These are phyloP conservation scores for Russula lepida DNA, from an alignment of 768 basidiomycete species.

Conservation along the genomic window DNA sequence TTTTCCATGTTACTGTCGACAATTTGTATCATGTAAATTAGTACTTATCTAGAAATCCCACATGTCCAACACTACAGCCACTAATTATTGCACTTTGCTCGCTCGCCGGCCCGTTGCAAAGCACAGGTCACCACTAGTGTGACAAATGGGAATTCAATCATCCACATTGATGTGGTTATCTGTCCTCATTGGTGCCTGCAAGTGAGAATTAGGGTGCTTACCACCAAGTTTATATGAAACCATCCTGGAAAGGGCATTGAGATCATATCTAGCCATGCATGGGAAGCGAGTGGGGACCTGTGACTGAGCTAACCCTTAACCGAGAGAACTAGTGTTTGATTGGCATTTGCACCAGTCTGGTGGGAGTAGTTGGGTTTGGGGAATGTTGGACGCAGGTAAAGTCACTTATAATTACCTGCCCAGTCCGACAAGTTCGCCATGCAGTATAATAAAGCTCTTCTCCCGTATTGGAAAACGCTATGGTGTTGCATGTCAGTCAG, in stretches of 20 bases:
- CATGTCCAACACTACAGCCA: too few species aligned
- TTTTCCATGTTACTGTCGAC: too few species aligned
- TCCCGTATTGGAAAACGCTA: background rate
- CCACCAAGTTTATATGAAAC: background rate
- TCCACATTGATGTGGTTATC: constrained; percentile 4
- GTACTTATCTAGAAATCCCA: too few species aligned
- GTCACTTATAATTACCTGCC: too few species aligned
- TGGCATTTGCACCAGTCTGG: background rate
- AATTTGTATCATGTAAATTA: too few species aligned
- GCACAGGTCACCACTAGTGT: too few species aligned
- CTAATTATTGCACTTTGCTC: too few species aligned
- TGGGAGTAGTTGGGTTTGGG: too few species aligned
- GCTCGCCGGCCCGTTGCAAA: too few species aligned
- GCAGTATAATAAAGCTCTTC: background rate
- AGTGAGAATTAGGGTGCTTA: background rate
- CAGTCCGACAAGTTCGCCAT: constrained; percentile 1
- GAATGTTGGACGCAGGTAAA: too few species aligned
- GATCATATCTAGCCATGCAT: too few species aligned
- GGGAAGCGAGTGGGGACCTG: constrained; percentile 1
- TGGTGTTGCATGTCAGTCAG: constrained; percentile 7
- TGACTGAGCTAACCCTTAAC: constrained; percentile 18
- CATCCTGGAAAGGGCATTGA: background rate
- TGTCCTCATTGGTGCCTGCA: too few species aligned
- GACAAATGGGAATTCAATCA: background rate
- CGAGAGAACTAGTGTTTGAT: constrained; percentile 7